Base-by-base conservation (phyloP, 2,329 filamentous ascomycete genomes). In the Aaosphaeria arxii region DNA sequence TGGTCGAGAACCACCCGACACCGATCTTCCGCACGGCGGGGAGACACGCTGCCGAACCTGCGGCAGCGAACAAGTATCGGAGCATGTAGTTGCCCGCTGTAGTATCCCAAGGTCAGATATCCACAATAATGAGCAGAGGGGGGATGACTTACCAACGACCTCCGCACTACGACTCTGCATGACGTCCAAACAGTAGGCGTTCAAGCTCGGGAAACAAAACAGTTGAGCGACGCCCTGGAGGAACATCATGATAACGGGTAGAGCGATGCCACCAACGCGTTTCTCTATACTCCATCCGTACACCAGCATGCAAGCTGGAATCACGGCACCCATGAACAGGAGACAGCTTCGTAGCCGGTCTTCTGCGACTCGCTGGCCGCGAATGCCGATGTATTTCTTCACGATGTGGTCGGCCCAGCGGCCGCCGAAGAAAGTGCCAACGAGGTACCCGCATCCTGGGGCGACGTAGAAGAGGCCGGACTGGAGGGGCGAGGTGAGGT, bases 141-240 rank as follows among this genome's bases (percentile, higher is more conserved):
- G 30, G 9, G 33, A 9, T 5, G 7, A 60, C 64, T 44, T 61
- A 69, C 64, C 63, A 40, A 89, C 82, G 4, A 92, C 87, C 61
- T 94, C 88, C 4, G 85, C 82, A 40, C 83, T 83, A 30, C 80
- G 75, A 1, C 77, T 77, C 54, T 86, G 86, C 84, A 91, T 89
- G 9, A 92, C 88, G 65, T 94, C 88, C 38, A 94, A 71, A 64
- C 88, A 91, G 70, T 94, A 91, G 0, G 87, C 88, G 65, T 91
- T 91, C 52, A 91, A 66, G 42, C 80, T 83, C 0, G 87, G 87
- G 60, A 90, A 91, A 58, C 85, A 88, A 61, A 89, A 88, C 5
- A 91, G 72, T 66, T 91, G 86, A 0, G 83, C 85, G 0, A 90
- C 77, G 1, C 87, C 88, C 61, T 91, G 87, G 2, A 87, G 50